These are phyloP conservation scores for Chytriomyces sp. DNA, from an alignment of 192 early-diverging fungal genomes.

Conservation along the genomic window DNA sequence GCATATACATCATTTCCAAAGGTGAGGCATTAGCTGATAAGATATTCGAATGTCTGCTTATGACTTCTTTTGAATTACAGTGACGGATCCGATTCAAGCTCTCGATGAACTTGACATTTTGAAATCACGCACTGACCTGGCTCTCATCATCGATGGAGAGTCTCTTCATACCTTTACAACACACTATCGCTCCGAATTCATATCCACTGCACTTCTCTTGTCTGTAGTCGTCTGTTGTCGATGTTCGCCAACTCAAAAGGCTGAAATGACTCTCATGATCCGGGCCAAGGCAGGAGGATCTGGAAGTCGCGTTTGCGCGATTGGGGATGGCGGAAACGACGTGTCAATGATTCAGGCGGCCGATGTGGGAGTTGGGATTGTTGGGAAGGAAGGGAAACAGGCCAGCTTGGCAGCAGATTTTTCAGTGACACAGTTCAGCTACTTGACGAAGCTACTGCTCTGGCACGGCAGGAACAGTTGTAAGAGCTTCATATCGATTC, in stretches of 20 bases:
- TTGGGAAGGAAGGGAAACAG: slow-evolving; percentile 95
- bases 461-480: slow-evolving; percentile 97
- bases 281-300: slow-evolving; percentile 60
- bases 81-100: slow-evolving; percentile 50
- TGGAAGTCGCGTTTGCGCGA: slow-evolving; percentile 69
- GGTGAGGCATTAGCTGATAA: slow-evolving; percentile 33
- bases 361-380: slow-evolving; percentile 95
- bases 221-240: slow-evolving; percentile 91
- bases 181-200: slow-evolving; percentile 75
- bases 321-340: slow-evolving; percentile 97
- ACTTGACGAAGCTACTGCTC: slow-evolving; percentile 81
- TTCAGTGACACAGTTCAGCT: slow-evolving; percentile 85
- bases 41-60: background rate
- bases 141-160: slow-evolving; percentile 90
- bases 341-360: slow-evolving; percentile 97
- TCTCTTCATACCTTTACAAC: slow-evolving; percentile 81
- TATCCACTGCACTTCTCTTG: slow-evolving; percentile 71
- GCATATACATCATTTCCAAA: slow-evolving; percentile 78
- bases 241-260: slow-evolving; percentile 97
- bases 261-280: slow-evolving; percentile 83
- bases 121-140: slow-evolving; percentile 70
- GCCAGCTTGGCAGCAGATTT: slow-evolving; percentile 94
- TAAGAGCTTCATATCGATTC: slow-evolving; percentile 36
- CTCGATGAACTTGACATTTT: slow-evolving; percentile 75
- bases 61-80: slow-evolving; percentile 50